A percentile compares a stretch with the other conserved stretches of the same genome.
phyloP scores from a whole-genome alignment of 1,284 basidiomycete genomes.

The Austropuccinia psidii region DNA sequence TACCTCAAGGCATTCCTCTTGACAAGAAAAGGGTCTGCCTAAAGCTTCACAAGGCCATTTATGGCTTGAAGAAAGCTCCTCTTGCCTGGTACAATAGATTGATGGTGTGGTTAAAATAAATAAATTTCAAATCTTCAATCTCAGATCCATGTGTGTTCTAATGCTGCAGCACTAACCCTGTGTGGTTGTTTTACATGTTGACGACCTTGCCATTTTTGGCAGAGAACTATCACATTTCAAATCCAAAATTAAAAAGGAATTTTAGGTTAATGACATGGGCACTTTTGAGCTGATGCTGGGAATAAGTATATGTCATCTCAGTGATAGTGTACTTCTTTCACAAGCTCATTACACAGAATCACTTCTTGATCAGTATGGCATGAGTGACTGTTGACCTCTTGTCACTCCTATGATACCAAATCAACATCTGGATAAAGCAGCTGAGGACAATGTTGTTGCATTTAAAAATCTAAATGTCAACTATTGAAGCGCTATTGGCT shows the following conservation, averaged over 20 bases:
- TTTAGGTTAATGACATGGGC: constrained; percentile 3
- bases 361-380: too few relatives aligned
- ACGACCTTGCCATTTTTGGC: background rate
- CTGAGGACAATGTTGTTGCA: too few relatives aligned
- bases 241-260: background rate
- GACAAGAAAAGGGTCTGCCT: too few relatives aligned
- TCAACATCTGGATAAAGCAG: too few relatives aligned
- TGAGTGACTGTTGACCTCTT: too few relatives aligned
- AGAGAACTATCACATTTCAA: background rate
- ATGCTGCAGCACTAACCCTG: background rate
- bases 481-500: background rate
- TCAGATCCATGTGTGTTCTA: constrained; percentile 6
- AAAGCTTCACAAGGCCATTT: background rate
- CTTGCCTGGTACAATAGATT: background rate
- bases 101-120: background rate
- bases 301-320: background rate
- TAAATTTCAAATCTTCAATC: background rate
- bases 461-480: background rate
- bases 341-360: background rate
- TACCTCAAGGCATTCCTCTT: background rate
- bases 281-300: background rate
- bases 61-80: constrained; percentile 4
- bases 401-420: too few relatives aligned
- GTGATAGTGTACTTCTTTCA: background rate
- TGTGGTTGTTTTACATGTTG: background rate